Conservation (phyloP, 2,329 filamentous ascomycete genomes). For the Hypomyces rosellus region DNA sequence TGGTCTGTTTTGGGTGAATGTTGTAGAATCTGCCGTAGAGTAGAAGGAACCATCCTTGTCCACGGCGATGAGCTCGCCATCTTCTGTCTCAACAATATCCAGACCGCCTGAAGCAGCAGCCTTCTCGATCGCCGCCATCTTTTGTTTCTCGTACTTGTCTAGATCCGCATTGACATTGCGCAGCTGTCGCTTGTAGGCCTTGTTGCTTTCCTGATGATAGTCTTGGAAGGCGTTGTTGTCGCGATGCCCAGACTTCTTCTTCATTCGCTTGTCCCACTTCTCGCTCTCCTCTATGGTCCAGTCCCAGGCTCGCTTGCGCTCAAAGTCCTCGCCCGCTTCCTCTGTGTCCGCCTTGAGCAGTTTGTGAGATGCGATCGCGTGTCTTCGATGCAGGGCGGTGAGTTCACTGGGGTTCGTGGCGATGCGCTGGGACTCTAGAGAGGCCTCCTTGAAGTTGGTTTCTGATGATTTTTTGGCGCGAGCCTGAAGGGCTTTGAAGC, state of each 20-base stretch:
- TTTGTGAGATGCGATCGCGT: slow-evolving; percentile 85
- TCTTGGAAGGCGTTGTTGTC: slow-evolving; percentile 89
- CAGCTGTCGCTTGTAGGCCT: slow-evolving; percentile 90
- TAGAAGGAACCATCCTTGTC: slow-evolving; percentile 90
- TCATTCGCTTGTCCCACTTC: slow-evolving; percentile 84
- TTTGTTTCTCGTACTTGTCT: slow-evolving; percentile 80
- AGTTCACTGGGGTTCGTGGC: slow-evolving; percentile 72
- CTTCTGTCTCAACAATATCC: slow-evolving; percentile 92
- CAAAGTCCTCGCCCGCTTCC: slow-evolving; percentile 82
- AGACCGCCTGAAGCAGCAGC: slow-evolving; percentile 79
- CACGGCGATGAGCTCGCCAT: slow-evolving; percentile 88
- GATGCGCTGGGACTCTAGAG: slow-evolving; percentile 73
- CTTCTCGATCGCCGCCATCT: slow-evolving; percentile 75
- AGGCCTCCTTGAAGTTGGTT: slow-evolving; percentile 77
- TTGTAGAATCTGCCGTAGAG: slow-evolving; percentile 75
- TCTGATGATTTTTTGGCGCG: slow-evolving; percentile 66
- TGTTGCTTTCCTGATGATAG: slow-evolving; percentile 79
- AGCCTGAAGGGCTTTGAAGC: slow-evolving; percentile 82
- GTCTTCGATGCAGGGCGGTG: slow-evolving; percentile 72
- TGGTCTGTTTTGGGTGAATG: slow-evolving; percentile 79
- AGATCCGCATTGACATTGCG: slow-evolving; percentile 69
- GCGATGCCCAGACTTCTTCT: slow-evolving; percentile 73
- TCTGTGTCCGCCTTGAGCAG: slow-evolving; percentile 87
- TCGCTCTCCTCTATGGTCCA: slow-evolving; percentile 96
- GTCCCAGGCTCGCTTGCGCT: slow-evolving; percentile 97